Evolutionary conservation across 2,329 filamentous ascomycete species (phyloP), one percentile per base, ranked within the genome.

Genomic region (Exophiala bonariae): DNA sequence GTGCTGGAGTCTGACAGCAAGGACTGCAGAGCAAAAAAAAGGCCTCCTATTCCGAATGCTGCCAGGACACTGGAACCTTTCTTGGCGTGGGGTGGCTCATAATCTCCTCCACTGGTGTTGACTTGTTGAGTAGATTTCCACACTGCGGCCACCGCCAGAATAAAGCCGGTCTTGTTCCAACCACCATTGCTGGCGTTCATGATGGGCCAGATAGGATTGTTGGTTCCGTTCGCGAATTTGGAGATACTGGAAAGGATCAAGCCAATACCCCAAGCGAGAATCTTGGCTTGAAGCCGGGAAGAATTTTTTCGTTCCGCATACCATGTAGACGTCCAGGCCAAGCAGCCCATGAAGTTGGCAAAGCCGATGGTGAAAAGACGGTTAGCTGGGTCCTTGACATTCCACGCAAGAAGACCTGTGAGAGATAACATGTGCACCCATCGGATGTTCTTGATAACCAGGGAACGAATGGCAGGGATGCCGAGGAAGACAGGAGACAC

Each of bases 141-240:
- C 14, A 86, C 81, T 17, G 93, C 86, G 7, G 95, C 63, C 18
- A 95, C 61, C 34, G 86, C 93, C 10, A 99, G 68, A 11, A 80
- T 67, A 37, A 97, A 74, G 20, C 91, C 93, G 16, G 84, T 80
- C 54, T 86, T 89, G 68, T 99, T 99, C 83, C 87, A 91, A 3
- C 93, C 93, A 30, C 93, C 93, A 65, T 96, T 99, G 7, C 78
- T 80, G 22, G 83, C 82, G 66, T 96, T 87, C 81, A 97, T 87
- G 53, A 93, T 87, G 1, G 93, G 91, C 93, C 93, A 99, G 52
- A 97, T 82, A 0, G 93, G 93, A 65, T 99, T 99, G 69, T 96
- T 97, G 16, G 92, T 96, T 64, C 85, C 81, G 77, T 86, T 95
- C 0, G 91, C 89, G 64, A 95, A 97, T 66, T 99, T 99, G 59